Conservation (phyloP, 2,329 filamentous ascomycete species). For the Juglanconis oblonga region DNA sequence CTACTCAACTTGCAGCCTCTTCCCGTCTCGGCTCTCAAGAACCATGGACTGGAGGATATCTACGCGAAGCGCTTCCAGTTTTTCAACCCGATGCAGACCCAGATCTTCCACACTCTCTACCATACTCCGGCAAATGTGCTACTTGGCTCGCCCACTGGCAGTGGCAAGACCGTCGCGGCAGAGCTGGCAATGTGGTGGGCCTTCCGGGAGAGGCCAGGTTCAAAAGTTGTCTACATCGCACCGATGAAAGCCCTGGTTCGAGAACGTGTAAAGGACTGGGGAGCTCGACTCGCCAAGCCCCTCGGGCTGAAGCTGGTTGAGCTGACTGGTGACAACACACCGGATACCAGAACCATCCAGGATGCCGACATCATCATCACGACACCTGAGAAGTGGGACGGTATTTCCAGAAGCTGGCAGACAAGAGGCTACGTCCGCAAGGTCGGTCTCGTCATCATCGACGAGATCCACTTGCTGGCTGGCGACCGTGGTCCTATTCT, state of each 20-base stretch:
- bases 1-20: constrained; percentile 88
- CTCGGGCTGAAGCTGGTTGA: constrained; percentile 91
- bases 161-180: constrained; percentile 94
- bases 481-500: constrained; percentile 95
- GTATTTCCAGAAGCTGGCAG: constrained; percentile 98
- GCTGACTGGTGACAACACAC: constrained; percentile 95
- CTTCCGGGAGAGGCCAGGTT: constrained; percentile 88
- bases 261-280: constrained; percentile 95
- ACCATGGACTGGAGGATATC: constrained; percentile 80
- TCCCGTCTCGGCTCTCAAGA: constrained; percentile 82
- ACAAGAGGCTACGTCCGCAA: constrained; percentile 94
- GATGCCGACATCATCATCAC: constrained; percentile 98
- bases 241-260: constrained; percentile 99
- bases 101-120: constrained; percentile 96
- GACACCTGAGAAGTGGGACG: constrained; percentile 99
- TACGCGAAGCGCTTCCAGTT: constrained; percentile 88
- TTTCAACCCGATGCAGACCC: constrained; percentile 99
- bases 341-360: constrained; percentile 90
- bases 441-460: constrained; percentile 94
- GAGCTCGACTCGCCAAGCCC: constrained; percentile 72
- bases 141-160: constrained; percentile 91
- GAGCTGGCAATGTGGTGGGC: constrained; percentile 99
- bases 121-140: constrained; percentile 90
- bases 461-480: constrained; percentile 96
- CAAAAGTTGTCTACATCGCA: constrained; percentile 97